Percentiles rank a stretch among this genome's conserved stretches.
Evolutionary conservation across 2,329 filamentous ascomycete genomes (phyloP).

Genomic region (Juglanconis sp.): DNA sequence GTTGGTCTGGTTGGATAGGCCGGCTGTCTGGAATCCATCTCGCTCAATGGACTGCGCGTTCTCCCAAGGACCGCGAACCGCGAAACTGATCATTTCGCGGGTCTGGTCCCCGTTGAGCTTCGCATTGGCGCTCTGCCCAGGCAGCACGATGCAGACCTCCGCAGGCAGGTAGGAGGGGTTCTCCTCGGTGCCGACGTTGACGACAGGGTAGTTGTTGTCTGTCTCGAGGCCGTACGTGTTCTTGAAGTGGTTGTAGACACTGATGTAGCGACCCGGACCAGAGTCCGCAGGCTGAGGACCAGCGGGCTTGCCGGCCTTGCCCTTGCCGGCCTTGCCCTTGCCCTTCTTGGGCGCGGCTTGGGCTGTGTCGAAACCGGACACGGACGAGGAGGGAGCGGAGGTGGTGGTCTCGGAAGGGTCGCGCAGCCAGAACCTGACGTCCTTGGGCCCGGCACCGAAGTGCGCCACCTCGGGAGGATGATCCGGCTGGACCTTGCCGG

Average conservation of each 20-base stretch:
- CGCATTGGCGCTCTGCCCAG: conserved; percentile 51
- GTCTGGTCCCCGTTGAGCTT: conserved; percentile 51
- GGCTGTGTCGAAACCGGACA: background rate
- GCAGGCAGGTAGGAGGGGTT: conserved; percentile 57
- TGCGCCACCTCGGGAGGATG: conserved; percentile 25
- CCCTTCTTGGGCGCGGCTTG: conserved; percentile 11
- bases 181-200: conserved; percentile 56
- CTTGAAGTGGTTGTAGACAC: conserved; percentile 49
- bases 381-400: background rate
- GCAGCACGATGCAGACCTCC: conserved; percentile 53
- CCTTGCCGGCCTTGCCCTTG: conserved; percentile 5
- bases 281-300: conserved; percentile 4
- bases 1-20: conserved; percentile 38
- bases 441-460: conserved; percentile 44
- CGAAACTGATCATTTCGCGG: conserved; percentile 56
- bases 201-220: conserved; percentile 41
- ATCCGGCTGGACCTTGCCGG: conserved; percentile 28
- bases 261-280: conserved; percentile 37
- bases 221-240: conserved; percentile 30
- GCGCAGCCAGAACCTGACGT: conserved; percentile 52
- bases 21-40: conserved; percentile 46
- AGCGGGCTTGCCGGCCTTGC: background rate
- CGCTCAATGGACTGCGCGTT: conserved; percentile 56
- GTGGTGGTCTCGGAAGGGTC: conserved; percentile 20
- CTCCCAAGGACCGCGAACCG: conserved; percentile 51